Conservation (phyloP, 2,329 filamentous ascomycete species). For the Aspergillus neoniger region DNA sequence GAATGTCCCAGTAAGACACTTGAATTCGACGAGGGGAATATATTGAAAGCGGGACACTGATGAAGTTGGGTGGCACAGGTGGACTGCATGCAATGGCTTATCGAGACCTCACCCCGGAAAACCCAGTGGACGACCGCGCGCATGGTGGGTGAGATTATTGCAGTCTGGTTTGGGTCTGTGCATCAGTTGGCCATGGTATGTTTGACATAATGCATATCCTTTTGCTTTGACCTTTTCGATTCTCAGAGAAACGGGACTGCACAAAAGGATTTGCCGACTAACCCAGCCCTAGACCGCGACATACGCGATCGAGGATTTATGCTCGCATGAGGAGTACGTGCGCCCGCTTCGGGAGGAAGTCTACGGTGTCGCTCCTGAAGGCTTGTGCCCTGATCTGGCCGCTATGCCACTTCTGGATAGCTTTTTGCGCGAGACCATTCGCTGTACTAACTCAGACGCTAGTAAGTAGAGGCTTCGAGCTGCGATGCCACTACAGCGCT, state of each 20-base stretch:
- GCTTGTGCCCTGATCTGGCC: not conserved
- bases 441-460: not conserved
- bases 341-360: not conserved
- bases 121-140: not conserved
- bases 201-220: too few relatives aligned
- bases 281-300: not conserved
- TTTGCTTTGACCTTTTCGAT: too few relatives aligned
- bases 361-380: not conserved
- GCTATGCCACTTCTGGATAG: constrained; percentile 1
- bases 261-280: not conserved
- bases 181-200: constrained; percentile 1
- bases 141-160: not conserved
- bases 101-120: too few relatives aligned
- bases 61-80: too few relatives aligned
- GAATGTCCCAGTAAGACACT: too few relatives aligned
- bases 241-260: too few relatives aligned
- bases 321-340: constrained; percentile 2
- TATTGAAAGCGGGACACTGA: too few relatives aligned
- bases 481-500: too few relatives aligned
- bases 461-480: not conserved
- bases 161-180: constrained; percentile 4
- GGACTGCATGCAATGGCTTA: too few relatives aligned
- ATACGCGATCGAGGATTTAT: constrained; percentile 2
- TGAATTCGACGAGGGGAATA: too few relatives aligned
- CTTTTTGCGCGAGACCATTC: constrained; percentile 1